Percentiles rank a stretch among this genome's conserved stretches.
Evolutionary conservation across 257 asterid genomes (phyloP).

Genomic region (Nicotiana attenuata): DNA sequence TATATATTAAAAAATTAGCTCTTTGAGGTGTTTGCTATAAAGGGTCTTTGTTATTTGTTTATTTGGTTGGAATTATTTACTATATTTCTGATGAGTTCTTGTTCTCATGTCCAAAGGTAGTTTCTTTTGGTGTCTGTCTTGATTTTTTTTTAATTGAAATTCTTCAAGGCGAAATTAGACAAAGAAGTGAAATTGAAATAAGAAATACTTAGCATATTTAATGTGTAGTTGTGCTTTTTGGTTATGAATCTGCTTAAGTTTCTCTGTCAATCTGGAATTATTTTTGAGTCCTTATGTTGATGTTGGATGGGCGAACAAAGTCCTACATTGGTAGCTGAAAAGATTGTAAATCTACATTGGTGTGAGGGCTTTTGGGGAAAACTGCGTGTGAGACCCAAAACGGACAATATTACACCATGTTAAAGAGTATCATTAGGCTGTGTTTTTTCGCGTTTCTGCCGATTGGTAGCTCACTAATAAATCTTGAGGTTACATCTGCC

Average conservation of each 20-base stretch:
- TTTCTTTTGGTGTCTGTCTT: background rate
- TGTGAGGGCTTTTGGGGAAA: too few relatives aligned
- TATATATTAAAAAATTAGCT: background rate
- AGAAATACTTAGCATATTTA: background rate
- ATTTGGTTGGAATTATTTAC: background rate
- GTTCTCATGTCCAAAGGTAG: background rate
- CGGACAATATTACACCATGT: too few relatives aligned
- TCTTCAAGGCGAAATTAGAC: background rate
- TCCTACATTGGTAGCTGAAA: too few relatives aligned
- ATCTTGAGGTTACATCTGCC: background rate
- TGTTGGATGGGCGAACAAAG: too few relatives aligned
- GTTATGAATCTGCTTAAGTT: background rate
- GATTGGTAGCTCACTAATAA: background rate
- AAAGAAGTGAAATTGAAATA: background rate
- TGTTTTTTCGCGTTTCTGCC: background rate
- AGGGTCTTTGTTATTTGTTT: constrained; percentile 17
- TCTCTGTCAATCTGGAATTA: background rate
- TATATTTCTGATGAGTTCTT: background rate
- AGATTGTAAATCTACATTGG: too few relatives aligned
- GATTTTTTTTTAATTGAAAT: background rate
- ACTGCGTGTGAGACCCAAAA: too few relatives aligned
- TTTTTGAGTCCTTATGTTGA: background rate
- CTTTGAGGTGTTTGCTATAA: constrained; percentile 11
- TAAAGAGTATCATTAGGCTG: too few relatives aligned
- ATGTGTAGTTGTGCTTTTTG: background rate